phyloP scores from a whole-genome alignment of 2,329 filamentous ascomycete species.

The Elsinoe batatas region DNA sequence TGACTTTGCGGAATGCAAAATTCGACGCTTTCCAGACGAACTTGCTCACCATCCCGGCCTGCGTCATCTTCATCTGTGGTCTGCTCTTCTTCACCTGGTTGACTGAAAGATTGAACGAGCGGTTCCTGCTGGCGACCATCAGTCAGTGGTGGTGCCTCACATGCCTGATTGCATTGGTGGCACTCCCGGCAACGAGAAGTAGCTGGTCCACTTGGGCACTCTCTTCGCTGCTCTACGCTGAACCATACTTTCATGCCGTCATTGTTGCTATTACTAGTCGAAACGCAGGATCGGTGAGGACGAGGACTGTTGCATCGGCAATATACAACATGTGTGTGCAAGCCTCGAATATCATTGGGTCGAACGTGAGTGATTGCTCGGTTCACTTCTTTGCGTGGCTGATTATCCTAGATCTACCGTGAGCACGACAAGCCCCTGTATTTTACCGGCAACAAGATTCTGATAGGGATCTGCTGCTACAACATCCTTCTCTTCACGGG shows the following conservation, averaged over 20 bases:
- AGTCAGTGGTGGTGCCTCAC: constrained; percentile 35
- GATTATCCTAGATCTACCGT: constrained; percentile 39
- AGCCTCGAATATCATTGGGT: constrained; percentile 30
- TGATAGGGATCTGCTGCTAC: constrained; percentile 42
- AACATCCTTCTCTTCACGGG: constrained; percentile 43
- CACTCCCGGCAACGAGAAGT: constrained; percentile 26
- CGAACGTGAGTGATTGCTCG: constrained; percentile 16
- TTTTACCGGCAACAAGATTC: constrained; percentile 42
- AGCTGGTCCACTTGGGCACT: constrained; percentile 32
- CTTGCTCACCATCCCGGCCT: constrained; percentile 34
- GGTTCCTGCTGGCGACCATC: constrained; percentile 39
- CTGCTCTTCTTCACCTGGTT: constrained; percentile 40
- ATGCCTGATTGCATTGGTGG: constrained; percentile 30
- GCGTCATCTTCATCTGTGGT: constrained; percentile 41
- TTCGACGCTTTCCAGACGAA: constrained; percentile 35
- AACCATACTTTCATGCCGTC: constrained; percentile 45
- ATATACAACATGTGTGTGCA: constrained; percentile 49
- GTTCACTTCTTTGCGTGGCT: constrained; percentile 20
- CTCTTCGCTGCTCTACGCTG: constrained; percentile 30
- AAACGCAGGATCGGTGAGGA: constrained; percentile 53
- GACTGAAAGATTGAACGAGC: constrained; percentile 42
- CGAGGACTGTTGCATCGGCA: constrained; percentile 52
- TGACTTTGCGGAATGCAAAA: constrained; percentile 30
- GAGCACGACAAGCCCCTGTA: constrained; percentile 48
- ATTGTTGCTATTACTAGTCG: constrained; percentile 51